Base-by-base conservation (phyloP, 1,284 basidiomycete genomes). In the Cryptococcus floricola region DNA sequence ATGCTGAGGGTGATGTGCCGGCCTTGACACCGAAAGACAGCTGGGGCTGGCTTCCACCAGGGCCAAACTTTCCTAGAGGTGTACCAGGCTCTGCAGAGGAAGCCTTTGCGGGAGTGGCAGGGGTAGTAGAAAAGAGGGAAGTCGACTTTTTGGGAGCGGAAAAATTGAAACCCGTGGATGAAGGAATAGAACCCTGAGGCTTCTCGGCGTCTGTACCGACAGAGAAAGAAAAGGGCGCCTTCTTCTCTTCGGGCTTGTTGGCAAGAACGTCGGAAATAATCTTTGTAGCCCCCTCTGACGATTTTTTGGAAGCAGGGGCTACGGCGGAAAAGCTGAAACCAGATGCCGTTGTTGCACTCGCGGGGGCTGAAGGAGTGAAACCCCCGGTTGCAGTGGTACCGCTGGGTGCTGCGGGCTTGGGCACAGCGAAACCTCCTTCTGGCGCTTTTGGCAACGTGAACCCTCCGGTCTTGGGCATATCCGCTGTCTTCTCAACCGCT, bases 21-120 rank as follows among this genome's bases (percentile, higher is more conserved):
- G 54, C 47, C 49, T 64, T 66, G 2, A 66, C 69, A 3, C 71
- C 71, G 51, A 73, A 73, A 10, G 66, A 34, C 10, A 73, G 57
- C 43, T 67, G 62, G 7, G 71, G 71, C 31, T 63, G 58, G n/a
- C 56, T 60, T 5, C 71, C 71, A 23, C 66, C 69, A 3, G 69
- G 69, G 13, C 71, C 70, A 45, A 73, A 73, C 57, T 70, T 73
- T 61, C 71, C 71, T 13, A 71, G 59, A 2, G 69, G 65, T 3
- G 69, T 59, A 4, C 67, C 51, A 1, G 56, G 66, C 58, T 62
- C 66, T 0, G 71, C 67, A 2, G 70, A 70, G 4, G 69, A 58
- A 0, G 69, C 62, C 27, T 69, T 66, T 41, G 74, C 39, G 9
- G 68, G 69, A 14, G 60, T 68, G 5, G 70, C 66, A 6, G 73